Conservation (phyloP, 306 rosid species). For the Bauhinia variegata region DNA sequence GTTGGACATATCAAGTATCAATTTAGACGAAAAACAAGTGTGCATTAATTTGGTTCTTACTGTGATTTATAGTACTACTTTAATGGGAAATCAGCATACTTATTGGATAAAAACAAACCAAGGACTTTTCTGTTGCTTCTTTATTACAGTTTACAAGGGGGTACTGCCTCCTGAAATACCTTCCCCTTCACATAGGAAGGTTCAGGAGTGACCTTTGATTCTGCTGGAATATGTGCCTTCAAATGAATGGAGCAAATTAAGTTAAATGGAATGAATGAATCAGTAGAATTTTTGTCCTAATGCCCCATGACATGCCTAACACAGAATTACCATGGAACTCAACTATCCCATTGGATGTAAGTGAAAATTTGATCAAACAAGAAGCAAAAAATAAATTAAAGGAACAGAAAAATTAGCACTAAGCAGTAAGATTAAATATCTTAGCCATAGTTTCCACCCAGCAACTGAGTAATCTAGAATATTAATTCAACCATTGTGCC, state of each 20-base stretch:
- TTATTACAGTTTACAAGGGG: constrained; percentile 2
- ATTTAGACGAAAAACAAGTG: constrained; percentile 2
- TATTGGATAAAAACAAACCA: constrained; percentile 15
- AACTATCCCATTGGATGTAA: constrained; percentile 6
- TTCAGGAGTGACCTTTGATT: constrained; percentile 7
- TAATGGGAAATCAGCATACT: neutral
- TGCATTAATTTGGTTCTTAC: constrained; percentile 10
- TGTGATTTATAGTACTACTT: too few species aligned
- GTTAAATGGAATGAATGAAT: constrained; percentile 6
- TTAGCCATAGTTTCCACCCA: constrained; percentile 16
- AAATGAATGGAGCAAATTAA: neutral
- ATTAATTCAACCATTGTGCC: neutral
- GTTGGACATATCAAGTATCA: constrained; percentile 2
- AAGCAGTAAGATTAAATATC: neutral
- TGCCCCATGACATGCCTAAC: neutral
- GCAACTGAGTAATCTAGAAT: neutral
- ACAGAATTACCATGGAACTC: constrained; percentile 6
- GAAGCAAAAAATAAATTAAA: constrained; percentile 13
- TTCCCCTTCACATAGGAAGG: too few species aligned
- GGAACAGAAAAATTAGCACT: neutral
- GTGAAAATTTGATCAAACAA: constrained; percentile 22
- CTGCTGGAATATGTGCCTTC: neutral
- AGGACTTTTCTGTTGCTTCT: constrained; percentile 4
- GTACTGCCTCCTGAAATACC: constrained; percentile 15
- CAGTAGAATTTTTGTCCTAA: too few species aligned